These are phyloP conservation scores for Hyaloperonospora arabidopsidis DNA, from an alignment of 352 stramenopile genomes.

Conservation along the genomic window DNA sequence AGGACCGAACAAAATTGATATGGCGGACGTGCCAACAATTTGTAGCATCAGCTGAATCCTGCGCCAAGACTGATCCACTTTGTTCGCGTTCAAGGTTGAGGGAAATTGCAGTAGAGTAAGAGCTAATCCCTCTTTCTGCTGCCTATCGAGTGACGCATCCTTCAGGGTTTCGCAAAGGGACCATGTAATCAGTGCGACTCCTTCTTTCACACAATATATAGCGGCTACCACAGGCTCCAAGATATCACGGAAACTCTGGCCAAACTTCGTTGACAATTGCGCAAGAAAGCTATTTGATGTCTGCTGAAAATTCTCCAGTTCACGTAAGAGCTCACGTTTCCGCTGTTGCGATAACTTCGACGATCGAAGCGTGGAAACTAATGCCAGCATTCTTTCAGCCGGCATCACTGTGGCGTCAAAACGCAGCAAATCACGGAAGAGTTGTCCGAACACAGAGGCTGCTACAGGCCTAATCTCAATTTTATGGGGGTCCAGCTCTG, in stretches of 20 bases:
- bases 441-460: slow-evolving; percentile 49
- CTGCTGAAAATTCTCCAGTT: slow-evolving; percentile 85
- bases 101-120: slow-evolving; percentile 73
- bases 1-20: slow-evolving; percentile 40
- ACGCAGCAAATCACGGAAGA: slow-evolving; percentile 66
- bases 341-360: slow-evolving; percentile 33
- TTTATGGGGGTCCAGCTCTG: slow-evolving; percentile 10
- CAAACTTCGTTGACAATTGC: slow-evolving; percentile 66
- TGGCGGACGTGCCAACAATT: slow-evolving; percentile 36
- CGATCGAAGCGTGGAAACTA: slow-evolving; percentile 34
- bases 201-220: slow-evolving; percentile 84
- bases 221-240: slow-evolving; percentile 65
- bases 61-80: slow-evolving; percentile 58
- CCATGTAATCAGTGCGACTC: slow-evolving; percentile 62
- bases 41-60: slow-evolving; percentile 59
- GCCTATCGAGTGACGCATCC: slow-evolving; percentile 33
- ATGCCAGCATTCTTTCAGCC: slow-evolving; percentile 42
- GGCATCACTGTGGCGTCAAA: slow-evolving; percentile 75
- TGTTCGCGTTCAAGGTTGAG: slow-evolving; percentile 23
- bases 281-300: slow-evolving; percentile 74
- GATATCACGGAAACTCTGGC: slow-evolving; percentile 73
- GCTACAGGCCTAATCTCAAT: slow-evolving; percentile 28
- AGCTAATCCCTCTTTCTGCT: slow-evolving; percentile 42
- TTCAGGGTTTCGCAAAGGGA: slow-evolving; percentile 52
- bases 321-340: slow-evolving; percentile 63